A percentile compares a stretch with the other conserved stretches of the same genome.
These are phyloP conservation scores for Fusarium sp. DNA, from an alignment of 2,329 filamentous ascomycete species.

Conservation along the genomic window DNA sequence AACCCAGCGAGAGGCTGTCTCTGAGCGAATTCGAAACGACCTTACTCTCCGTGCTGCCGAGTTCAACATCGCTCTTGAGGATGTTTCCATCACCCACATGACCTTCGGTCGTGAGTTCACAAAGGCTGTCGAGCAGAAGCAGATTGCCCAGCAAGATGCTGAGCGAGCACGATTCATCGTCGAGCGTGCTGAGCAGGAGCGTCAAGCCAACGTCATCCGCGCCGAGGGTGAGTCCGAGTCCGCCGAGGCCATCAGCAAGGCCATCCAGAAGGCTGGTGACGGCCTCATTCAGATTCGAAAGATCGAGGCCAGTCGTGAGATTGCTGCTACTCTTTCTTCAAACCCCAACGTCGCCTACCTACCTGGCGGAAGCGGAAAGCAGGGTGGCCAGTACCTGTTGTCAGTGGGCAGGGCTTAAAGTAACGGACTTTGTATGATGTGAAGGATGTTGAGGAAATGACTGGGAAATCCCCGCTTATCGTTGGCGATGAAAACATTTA, in stretches of 20 bases:
- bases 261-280: constrained; percentile 91
- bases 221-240: constrained; percentile 98
- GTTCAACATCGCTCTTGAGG: constrained; percentile 99
- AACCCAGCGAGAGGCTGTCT: constrained; percentile 97
- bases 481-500: constrained; percentile 41
- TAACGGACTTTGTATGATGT: constrained; percentile 23
- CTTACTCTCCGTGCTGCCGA: constrained; percentile 91
- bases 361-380: constrained; percentile 79
- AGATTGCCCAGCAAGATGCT: constrained; percentile 99
- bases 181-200: constrained; percentile 97
- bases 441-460: constrained; percentile 31
- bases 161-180: constrained; percentile 98
- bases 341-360: constrained; percentile 98
- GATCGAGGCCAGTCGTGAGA: constrained; percentile 96
- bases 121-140: constrained; percentile 98
- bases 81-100: constrained; percentile 99
- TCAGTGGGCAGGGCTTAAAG: constrained; percentile 58
- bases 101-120: constrained; percentile 99
- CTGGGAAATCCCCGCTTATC: constrained; percentile 50
- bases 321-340: constrained; percentile 85
- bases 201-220: constrained; percentile 97
- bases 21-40: constrained; percentile 91
- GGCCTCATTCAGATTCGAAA: constrained; percentile 95
- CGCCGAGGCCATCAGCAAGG: constrained; percentile 93
- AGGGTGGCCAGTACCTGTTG: constrained; percentile 64